These are phyloP conservation scores for Lophiostoma macrostomum DNA, from an alignment of 495 filamentous ascomycete species.

Conservation along the genomic window DNA sequence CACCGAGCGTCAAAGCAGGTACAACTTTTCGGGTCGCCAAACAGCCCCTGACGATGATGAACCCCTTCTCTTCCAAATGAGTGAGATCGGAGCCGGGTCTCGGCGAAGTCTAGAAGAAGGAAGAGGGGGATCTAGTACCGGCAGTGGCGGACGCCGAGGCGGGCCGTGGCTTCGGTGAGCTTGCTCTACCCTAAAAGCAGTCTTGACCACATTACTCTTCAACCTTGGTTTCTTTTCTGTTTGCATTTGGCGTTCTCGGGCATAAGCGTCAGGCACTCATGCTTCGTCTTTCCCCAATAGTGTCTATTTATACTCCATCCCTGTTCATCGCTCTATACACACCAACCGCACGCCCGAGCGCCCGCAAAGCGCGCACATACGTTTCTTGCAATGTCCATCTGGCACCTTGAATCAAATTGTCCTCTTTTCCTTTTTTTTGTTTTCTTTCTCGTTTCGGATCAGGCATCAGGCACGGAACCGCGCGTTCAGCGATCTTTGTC, in stretches of 20 bases:
- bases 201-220: neutral
- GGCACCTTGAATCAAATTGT: too few species aligned
- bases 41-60: slow-evolving; percentile 64
- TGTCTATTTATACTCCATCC: neutral
- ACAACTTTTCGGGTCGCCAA: slow-evolving; percentile 41
- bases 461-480: too few species aligned
- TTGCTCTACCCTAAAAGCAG: neutral
- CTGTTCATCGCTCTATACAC: neutral
- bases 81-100: slow-evolving; percentile 64
- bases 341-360: too few species aligned
- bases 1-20: slow-evolving; percentile 35
- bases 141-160: slow-evolving; percentile 25
- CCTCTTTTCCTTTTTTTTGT: too few species aligned
- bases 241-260: neutral
- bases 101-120: slow-evolving; percentile 73
- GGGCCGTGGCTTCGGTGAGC: slow-evolving; percentile 14
- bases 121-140: slow-evolving; percentile 29
- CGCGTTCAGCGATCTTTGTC: too few species aligned
- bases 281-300: too few species aligned
- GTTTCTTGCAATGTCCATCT: too few species aligned
- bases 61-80: slow-evolving; percentile 83
- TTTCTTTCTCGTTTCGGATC: too few species aligned
- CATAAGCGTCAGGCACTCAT: too few species aligned
- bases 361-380: too few species aligned
- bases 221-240: neutral